Base-by-base conservation (phyloP, 2,329 filamentous ascomycete species). In the Fonsecaea monophora region DNA sequence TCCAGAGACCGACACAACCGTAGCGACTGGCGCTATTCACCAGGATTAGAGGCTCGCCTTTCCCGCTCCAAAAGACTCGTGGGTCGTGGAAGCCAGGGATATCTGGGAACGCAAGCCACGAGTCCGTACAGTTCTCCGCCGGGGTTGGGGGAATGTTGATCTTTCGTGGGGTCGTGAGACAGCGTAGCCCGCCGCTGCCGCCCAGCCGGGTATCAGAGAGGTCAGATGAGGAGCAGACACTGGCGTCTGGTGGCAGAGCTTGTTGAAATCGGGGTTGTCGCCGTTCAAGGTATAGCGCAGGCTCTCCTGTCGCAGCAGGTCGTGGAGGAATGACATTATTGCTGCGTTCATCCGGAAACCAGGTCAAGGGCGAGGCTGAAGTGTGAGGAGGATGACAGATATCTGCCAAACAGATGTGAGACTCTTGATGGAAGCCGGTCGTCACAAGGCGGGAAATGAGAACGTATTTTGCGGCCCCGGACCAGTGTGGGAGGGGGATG, bases 51-150 rank as follows among this genome's bases (percentile, higher is more conserved):
- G 77, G 78, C 65, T 80, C 78, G 0, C 78, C 78, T 63, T 75
- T 75, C 6, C 76, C 78, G 40, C 75, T 77, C 73, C 78, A 80
- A 58, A 80, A 79, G 25, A 79, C 70, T n/a, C 78, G 71, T 5
- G 78, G 78, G 70, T 80, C 78, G 67, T 80, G 78, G 64, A 80
- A 80, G 7, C 78, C 78, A n/a, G 77, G 75, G 50, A 80, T 78
- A 68, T 79, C 76, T 1, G 75, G 74, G 55, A 78, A 76, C 0
- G 71, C 68, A 40, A 71, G 71, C 65, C 76, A 78, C 18, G 69
- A 68, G 1, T 74, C 76, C 9, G 74, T 69, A 66, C 78, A 80
- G 40, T 72, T 72, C 60, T 78, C 73, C 13, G 78, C 76, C 10
- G 77, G 77, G n/a, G 77, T 80, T 21, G 78, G 73, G 9, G 78